Percentiles rank a stretch among this genome's conserved stretches.
These are phyloP conservation scores for Nakaseomyces sp. DNA, from an alignment of 1,139 yeast genomes.

Conservation along the genomic window DNA sequence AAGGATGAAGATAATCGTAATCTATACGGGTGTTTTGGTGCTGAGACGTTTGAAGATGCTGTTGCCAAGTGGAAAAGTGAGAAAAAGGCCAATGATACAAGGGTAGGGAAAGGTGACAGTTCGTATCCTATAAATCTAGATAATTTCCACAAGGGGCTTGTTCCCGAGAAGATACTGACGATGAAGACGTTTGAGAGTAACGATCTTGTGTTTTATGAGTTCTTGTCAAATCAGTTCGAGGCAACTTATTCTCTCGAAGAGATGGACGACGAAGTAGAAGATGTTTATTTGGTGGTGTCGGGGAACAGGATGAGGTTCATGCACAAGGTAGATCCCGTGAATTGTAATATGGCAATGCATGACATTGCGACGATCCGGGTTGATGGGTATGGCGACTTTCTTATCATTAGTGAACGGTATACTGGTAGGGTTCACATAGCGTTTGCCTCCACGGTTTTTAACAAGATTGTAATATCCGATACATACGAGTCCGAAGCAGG, in stretches of 20 bases:
- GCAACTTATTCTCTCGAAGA: neutral
- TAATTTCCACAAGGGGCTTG: neutral
- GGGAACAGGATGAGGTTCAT: neutral
- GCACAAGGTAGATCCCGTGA: neutral
- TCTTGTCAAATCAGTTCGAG: neutral
- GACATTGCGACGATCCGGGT: neutral
- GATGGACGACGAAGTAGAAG: neutral
- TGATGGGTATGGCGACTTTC: neutral
- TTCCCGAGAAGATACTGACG: neutral
- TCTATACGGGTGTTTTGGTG: too few species aligned
- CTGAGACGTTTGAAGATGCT: too few species aligned
- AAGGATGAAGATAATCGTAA: too few species aligned
- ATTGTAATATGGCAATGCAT: neutral
- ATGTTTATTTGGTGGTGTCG: neutral
- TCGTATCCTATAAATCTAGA: neutral
- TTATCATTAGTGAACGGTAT: neutral
- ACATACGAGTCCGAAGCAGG: neutral
- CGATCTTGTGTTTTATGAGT: neutral
- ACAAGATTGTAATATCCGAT: neutral
- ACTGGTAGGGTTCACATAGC: neutral
- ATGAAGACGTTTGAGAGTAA: neutral
- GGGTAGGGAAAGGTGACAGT: too few species aligned
- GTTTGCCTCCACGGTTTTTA: neutral
- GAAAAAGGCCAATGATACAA: too few species aligned
- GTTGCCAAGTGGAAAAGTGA: too few species aligned